These are phyloP conservation scores for Setaria italica DNA, from an alignment of 202 grass and related monocot species.

Conservation along the genomic window DNA sequence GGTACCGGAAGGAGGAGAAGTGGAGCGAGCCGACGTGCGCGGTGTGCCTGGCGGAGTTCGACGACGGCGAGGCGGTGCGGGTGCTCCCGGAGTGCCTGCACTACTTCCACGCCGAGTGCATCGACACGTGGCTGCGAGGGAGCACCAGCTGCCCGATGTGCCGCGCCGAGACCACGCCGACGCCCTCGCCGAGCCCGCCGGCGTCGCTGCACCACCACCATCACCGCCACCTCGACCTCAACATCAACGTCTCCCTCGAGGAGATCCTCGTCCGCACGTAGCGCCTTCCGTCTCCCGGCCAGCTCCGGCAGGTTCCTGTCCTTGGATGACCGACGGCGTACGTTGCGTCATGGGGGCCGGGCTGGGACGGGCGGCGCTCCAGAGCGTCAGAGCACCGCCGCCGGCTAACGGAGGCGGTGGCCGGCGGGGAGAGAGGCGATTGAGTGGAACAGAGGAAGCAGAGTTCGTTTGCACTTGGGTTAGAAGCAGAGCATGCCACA, in stretches of 20 bases:
- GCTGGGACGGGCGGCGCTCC: no score
- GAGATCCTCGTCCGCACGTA: constrained; percentile 42
- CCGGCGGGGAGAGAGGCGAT: no score
- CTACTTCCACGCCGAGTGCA: constrained; percentile 69
- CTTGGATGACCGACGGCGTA: not conserved
- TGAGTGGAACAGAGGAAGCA: no score
- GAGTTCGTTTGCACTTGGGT: no score
- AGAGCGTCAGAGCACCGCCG: no score
- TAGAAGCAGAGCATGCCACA: no score
- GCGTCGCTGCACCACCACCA: not conserved
- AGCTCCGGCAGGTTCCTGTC: not conserved
- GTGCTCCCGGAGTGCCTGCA: constrained; percentile 69
- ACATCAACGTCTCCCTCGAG: constrained; percentile 46
- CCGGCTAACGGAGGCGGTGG: no score
- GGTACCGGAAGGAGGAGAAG: constrained; percentile 40
- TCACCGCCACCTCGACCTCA: constrained; percentile 21
- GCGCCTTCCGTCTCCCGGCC: not conserved
- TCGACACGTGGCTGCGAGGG: constrained; percentile 64
- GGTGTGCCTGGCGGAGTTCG: constrained; percentile 65
- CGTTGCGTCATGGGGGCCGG: not conserved
- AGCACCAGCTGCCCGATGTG: constrained; percentile 70
- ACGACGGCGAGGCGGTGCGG: constrained; percentile 56
- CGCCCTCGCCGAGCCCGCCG: constrained; percentile 13
- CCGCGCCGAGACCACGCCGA: constrained; percentile 54
- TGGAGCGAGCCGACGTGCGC: constrained; percentile 57